These are phyloP conservation scores for Aegilops tauschii DNA, from an alignment of 176 grass and related monocot genomes.

Conservation along the genomic window DNA sequence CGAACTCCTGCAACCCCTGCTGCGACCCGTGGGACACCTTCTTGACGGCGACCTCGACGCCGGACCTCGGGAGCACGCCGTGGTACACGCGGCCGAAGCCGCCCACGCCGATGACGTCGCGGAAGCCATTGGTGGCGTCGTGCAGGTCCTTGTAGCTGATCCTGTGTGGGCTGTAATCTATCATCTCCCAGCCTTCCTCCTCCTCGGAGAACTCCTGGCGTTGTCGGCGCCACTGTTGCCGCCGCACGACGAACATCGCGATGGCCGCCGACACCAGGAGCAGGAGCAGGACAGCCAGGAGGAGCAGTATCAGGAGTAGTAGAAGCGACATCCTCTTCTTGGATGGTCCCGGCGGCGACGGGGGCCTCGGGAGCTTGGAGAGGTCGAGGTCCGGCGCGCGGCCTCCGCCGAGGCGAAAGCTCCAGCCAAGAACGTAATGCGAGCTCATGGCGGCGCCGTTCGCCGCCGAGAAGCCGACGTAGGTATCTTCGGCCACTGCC, in stretches of 20 bases:
- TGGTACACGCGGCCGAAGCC: constrained; percentile 72
- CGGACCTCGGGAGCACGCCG: constrained; percentile 38
- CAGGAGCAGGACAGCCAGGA: not conserved
- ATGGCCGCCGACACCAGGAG: not conserved
- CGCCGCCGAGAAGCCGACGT: constrained; percentile 60
- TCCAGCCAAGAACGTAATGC: constrained; percentile 74
- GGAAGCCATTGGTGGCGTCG: constrained; percentile 55
- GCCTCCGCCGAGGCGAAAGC: constrained; percentile 53
- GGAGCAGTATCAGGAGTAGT: not conserved
- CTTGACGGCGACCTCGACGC: constrained; percentile 67
- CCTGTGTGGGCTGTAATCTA: constrained; percentile 60
- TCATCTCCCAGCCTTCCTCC: constrained; percentile 58
- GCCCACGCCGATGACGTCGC: constrained; percentile 56
- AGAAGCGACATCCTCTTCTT: not conserved
- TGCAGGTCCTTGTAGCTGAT: constrained; percentile 62
- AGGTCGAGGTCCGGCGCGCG: constrained; percentile 44
- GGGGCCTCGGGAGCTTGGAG: constrained; percentile 46
- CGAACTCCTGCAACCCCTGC: constrained; percentile 76
- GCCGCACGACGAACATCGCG: not conserved
- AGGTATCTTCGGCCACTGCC: constrained; percentile 25
- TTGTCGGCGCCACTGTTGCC: constrained; percentile 2
- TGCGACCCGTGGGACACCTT: constrained; percentile 56
- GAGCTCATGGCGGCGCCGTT: constrained; percentile 54
- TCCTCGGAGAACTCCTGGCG: constrained; percentile 44
- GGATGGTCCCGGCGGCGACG: not conserved